Percentiles rank a stretch among this genome's conserved stretches.
Conservation (phyloP, 1,284 basidiomycete species). For the Athelia psychrophila region DNA sequence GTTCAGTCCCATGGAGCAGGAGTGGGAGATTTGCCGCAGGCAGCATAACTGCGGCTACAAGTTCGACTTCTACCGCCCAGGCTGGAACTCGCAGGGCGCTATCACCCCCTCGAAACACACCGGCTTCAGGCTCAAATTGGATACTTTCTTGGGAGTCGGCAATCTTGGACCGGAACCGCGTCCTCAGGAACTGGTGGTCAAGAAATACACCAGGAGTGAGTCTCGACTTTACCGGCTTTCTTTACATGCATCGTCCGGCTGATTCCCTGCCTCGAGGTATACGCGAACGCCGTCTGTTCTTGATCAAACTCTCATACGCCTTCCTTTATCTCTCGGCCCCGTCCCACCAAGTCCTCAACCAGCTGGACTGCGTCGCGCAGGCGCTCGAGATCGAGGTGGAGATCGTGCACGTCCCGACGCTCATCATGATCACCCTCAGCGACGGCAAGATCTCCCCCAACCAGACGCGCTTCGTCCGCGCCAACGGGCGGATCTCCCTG, state of each 20-base stretch:
- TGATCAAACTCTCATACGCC: conserved; percentile 78
- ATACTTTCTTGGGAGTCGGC: no score
- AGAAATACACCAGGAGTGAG: conserved; percentile 31
- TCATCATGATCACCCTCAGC: conserved; percentile 77
- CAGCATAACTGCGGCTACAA: no score
- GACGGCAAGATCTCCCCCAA: conserved; percentile 57
- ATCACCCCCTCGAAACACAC: no score
- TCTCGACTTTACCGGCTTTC: not conserved
- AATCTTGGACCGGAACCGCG: no score
- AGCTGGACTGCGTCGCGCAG: conserved; percentile 56
- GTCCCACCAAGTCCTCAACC: conserved; percentile 83
- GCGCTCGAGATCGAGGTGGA: conserved; percentile 48
- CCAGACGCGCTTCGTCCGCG: conserved; percentile 78
- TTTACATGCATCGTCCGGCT: not conserved
- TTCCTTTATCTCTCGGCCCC: conserved; percentile 83
- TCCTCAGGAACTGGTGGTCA: not conserved
- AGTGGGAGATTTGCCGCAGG: no score
- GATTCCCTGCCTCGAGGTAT: conserved; percentile 43
- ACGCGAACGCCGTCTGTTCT: conserved; percentile 67
- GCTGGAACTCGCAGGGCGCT: no score
- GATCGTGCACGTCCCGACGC: conserved; percentile 79
- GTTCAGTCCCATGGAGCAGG: no score
- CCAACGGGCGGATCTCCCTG: conserved; percentile 69
- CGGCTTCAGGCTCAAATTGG: no score
- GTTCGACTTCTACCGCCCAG: no score